phyloP scores from a whole-genome alignment of 768 basidiomycete species.

The Leccinum disarticulatum region DNA sequence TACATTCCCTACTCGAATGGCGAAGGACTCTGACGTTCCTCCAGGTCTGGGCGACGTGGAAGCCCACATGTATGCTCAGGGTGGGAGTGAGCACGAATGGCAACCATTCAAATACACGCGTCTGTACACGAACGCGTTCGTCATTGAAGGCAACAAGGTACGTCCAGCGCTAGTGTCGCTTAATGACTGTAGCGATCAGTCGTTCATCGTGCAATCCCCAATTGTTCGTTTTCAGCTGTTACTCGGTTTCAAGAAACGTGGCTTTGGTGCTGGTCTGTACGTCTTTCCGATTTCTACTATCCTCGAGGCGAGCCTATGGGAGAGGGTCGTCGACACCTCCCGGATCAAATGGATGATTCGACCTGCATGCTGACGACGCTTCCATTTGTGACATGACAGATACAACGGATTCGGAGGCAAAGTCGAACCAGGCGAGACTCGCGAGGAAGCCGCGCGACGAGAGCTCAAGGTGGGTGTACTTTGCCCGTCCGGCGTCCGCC shows the following conservation, averaged over 20 bases:
- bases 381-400: conserved; percentile 37
- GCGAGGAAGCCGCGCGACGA: conserved; percentile 69
- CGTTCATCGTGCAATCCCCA: not conserved
- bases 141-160: conserved; percentile 54
- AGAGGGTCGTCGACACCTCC: not conserved
- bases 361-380: not conserved
- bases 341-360: not conserved
- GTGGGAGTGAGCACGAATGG: conserved; percentile 48
- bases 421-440: conserved; percentile 71
- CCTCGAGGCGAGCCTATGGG: not conserved
- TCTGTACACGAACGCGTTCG: conserved; percentile 71
- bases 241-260: conserved; percentile 78
- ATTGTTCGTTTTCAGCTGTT: conserved; percentile 58
- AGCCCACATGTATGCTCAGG: conserved; percentile 36
- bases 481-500: not conserved
- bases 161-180: not conserved
- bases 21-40: conserved; percentile 28
- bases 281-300: conserved; percentile 9
- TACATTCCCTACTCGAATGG: conserved; percentile 11
- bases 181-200: not conserved
- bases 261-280: conserved; percentile 66
- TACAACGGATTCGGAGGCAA: conserved; percentile 93
- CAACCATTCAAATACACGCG: conserved; percentile 39
- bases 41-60: conserved; percentile 40
- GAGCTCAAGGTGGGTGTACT: conserved; percentile 54